Conservation (phyloP, 139 green algal species). For the Microglena sp. region DNA sequence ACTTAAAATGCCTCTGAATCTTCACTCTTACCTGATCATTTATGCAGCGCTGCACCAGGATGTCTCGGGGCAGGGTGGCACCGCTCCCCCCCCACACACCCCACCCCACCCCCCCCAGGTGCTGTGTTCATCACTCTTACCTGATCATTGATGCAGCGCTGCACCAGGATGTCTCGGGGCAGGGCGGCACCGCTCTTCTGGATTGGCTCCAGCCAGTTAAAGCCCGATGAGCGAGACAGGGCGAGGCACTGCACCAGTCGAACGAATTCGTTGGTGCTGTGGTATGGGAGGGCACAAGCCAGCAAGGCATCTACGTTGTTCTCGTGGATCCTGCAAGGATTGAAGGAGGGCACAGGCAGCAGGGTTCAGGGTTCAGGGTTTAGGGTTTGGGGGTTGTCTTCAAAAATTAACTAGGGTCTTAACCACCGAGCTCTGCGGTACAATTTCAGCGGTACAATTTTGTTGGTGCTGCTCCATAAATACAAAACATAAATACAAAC, state of each 20-base stretch:
- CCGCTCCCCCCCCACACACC: too few relatives aligned
- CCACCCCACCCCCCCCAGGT: too few relatives aligned
- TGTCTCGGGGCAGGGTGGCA: conserved; percentile 46
- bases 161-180: conserved; percentile 50
- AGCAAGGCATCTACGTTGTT: conserved; percentile 72
- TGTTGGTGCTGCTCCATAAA: too few relatives aligned
- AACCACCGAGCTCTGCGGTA: too few relatives aligned
- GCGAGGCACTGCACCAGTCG: conserved; percentile 62
- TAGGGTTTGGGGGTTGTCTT: too few relatives aligned
- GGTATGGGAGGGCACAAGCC: conserved; percentile 66
- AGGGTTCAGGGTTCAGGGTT: neutral
- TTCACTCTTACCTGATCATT: conserved; percentile 48
- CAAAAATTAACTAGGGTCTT: too few relatives aligned
- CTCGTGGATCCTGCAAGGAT: conserved; percentile 57
- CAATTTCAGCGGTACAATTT: too few relatives aligned
- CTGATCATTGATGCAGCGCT: conserved; percentile 54
- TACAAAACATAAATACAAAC: too few relatives aligned
- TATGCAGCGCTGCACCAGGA: conserved; percentile 54
- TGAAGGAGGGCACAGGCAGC: neutral
- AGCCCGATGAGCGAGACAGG: conserved; percentile 36
- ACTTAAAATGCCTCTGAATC: too few relatives aligned
- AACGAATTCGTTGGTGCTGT: conserved; percentile 84
- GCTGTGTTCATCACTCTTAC: too few relatives aligned
- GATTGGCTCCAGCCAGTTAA: conserved; percentile 55
- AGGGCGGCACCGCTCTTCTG: conserved; percentile 54